Evolutionary conservation across 2,329 filamentous ascomycete genomes (phyloP), one percentile per base, ranked within the genome.

Genomic region (Amauroascus verrucosus): DNA sequence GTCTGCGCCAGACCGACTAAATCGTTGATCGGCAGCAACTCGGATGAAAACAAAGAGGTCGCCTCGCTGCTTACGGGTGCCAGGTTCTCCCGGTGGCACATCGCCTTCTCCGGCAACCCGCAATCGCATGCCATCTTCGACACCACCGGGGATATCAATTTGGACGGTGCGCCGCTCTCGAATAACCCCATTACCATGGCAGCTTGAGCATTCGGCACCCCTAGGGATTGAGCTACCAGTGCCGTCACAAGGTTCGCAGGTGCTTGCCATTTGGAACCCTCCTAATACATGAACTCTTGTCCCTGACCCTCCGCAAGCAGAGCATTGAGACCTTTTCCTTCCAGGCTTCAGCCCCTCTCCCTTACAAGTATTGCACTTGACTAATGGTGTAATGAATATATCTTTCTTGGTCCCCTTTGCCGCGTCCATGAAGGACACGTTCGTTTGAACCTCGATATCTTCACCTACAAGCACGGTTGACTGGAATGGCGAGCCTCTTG

Each of bases 111-210:
- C 86, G 55, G 83, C 81, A 26, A 98, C 80, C 50, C 88, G 80
- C 63, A 98, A 73, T 54, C 88, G 82, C 91, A 97, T 97, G 53
- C 91, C 90, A 67, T 98, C 91, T 67, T 97, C 93, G 30, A 98
- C 89, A 59, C 93, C 93, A 20, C 86, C 89, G 1, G 93, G 93
- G 44, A 98, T 96, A 62, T 97, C 90, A 41, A 98, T 80, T 26
- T 80, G 85, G 48, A 98, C 83, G 0, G 86, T 88, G 73, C 87
- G 88, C 57, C 83, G 79, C 64, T 95, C 88, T 61, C 88, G 79
- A 33, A 88, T 80, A 14, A 94, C 90, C 44, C 93, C 93, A 52
- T 88, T 82, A 35, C 93, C 93, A 56, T 77, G 73, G 68, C 93
- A 98, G 0, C 81, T 79, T 54, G 77, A 75, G 70, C 93, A 98